Base-by-base conservation (phyloP, 768 basidiomycete species). In the Artomyces pyxidatus region DNA sequence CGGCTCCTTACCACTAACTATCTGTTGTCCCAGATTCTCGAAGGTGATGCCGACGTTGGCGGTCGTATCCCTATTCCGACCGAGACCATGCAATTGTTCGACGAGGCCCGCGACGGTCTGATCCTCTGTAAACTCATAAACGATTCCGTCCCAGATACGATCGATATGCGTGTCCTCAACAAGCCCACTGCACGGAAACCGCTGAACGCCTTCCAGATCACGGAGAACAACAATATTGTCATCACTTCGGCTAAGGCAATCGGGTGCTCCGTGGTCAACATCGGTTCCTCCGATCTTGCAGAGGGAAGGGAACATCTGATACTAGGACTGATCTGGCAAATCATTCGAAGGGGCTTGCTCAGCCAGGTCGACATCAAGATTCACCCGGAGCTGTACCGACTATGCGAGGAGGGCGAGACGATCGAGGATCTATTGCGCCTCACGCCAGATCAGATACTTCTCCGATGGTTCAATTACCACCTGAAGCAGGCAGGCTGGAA, bases 401-500 rank as follows among this genome's bases (percentile, higher is more conserved):
- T 99, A 27, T 88, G 96, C 58, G 94, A 98, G 58, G 96, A 98
- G 49, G 96, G 81, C 22, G 96, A 99, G 76, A 98, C 94, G 0
- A 78, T 99, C 55, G 95, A 99, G 26, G 94, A 98, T 67, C 79
- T 99, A 48, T 73, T 99, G 52, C 76, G 88, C 48, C 67, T 99
- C 59, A 96, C 95, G 3, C 94, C 94, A 3, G 96, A 99, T 65
- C 96, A 98, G 68, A 95, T 99, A 56, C 70, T 99, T 19, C 67
- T 99, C n/a, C 74, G 96, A 38, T 99, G 96, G 96, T 98, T 99
- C 72, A 98, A 99, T 66, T 99, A 86, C 65, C 96, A 99, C 67
- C 73, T 99, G 55, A 98, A 96, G 64, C 88, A 89, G 8, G 96
- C 95, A 22, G 87, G 86, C 1, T 95, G 91, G 87, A 77, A 86